Evolutionary conservation across 805 yeast species (phyloP).

Genomic region (Kodamaea fukazawae): DNA sequence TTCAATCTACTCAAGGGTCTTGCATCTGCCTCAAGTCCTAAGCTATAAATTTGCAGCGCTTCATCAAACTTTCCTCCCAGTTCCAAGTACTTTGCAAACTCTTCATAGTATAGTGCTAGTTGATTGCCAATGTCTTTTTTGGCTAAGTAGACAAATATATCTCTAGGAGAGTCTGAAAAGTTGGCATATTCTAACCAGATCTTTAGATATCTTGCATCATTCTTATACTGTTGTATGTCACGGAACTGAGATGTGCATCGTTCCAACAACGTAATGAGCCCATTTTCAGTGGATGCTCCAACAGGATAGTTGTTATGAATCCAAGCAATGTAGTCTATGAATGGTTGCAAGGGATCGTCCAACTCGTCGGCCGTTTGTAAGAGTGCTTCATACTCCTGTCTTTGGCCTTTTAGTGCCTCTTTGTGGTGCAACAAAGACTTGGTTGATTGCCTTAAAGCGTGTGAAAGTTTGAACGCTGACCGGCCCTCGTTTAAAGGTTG

Average conservation of each 20-base stretch:
- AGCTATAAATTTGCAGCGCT: conserved; percentile 57
- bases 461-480: conserved; percentile 56
- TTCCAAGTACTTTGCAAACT: conserved; percentile 67
- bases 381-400: conserved; percentile 48
- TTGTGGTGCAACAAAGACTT: conserved; percentile 21
- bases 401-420: conserved; percentile 28
- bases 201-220: conserved; percentile 76
- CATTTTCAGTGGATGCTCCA: conserved; percentile 60
- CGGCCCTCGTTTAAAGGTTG: conserved; percentile 66
- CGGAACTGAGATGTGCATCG: conserved; percentile 67
- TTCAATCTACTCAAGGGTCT: conserved; percentile 51
- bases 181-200: conserved; percentile 80
- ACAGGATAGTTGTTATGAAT: conserved; percentile 59
- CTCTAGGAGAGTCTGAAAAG: conserved; percentile 66
- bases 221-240: conserved; percentile 64
- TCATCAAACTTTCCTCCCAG: conserved; percentile 43
- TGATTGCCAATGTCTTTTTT: conserved; percentile 67
- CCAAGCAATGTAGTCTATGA: conserved; percentile 76
- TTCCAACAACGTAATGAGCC: conserved; percentile 63
- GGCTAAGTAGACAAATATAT: conserved; percentile 66
- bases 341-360: conserved; percentile 83
- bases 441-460: conserved; percentile 31
- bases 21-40: conserved; percentile 61
- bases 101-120: conserved; percentile 74
- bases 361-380: conserved; percentile 53